These are phyloP conservation scores for Chaetothyriales sp. DNA, from an alignment of 2,329 filamentous ascomycete genomes.

Conservation along the genomic window DNA sequence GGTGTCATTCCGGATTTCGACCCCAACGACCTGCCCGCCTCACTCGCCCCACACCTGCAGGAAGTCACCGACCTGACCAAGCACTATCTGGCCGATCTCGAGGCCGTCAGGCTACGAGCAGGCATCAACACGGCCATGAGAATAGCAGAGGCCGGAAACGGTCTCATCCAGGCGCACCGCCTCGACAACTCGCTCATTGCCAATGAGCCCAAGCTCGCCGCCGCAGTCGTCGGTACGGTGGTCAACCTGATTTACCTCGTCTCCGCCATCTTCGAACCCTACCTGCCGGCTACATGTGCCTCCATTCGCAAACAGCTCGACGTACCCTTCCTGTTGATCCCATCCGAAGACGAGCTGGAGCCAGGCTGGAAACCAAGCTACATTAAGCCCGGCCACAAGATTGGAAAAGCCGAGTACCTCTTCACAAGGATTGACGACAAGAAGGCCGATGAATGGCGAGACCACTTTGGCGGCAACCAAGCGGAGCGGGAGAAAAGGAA, in stretches of 20 bases:
- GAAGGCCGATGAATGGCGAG: slow-evolving; percentile 72
- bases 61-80: slow-evolving; percentile 41
- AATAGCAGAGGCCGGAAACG: slow-evolving; percentile 46
- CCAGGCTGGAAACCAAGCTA: slow-evolving; percentile 48
- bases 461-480: slow-evolving; percentile 56
- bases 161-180: slow-evolving; percentile 45
- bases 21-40: slow-evolving; percentile 25
- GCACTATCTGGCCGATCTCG: slow-evolving; percentile 44
- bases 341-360: slow-evolving; percentile 33
- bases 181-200: slow-evolving; percentile 50
- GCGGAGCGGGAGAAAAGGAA: slow-evolving; percentile 56
- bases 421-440: slow-evolving; percentile 72
- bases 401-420: slow-evolving; percentile 66
- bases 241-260: slow-evolving; percentile 74
- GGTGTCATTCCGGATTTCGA: slow-evolving; percentile 51
- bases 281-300: slow-evolving; percentile 66
- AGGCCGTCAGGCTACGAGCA: slow-evolving; percentile 46
- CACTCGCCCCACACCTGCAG: slow-evolving; percentile 27
- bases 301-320: slow-evolving; percentile 69
- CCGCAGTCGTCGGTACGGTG: slow-evolving; percentile 58
- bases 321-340: slow-evolving; percentile 45
- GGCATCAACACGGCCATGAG: slow-evolving; percentile 42
- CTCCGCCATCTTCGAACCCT: slow-evolving; percentile 64
- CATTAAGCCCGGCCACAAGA: slow-evolving; percentile 61
- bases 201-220: slow-evolving; percentile 45